Conservation (phyloP, 106 monocot species). For the Triglochin maritima region DNA sequence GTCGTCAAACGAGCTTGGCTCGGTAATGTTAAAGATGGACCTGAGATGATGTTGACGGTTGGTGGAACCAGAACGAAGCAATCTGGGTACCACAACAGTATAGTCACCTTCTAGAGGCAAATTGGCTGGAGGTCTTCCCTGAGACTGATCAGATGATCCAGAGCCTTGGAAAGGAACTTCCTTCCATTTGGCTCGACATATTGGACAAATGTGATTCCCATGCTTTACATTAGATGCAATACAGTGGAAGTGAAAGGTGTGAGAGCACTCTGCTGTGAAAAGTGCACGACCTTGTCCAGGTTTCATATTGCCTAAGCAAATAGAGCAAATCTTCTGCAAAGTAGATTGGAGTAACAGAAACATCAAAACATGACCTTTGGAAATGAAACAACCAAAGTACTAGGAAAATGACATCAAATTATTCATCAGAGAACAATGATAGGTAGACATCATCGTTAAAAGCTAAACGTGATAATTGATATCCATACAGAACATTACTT, state of each 20-base stretch:
- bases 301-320: conserved; percentile 67
- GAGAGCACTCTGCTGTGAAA: conserved; percentile 90
- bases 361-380: too few relatives aligned
- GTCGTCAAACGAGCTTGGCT: conserved; percentile 49
- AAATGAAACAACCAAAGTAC: too few relatives aligned
- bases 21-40: conserved; percentile 21
- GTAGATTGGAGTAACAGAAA: background rate
- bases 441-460: too few relatives aligned
- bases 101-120: conserved; percentile 40
- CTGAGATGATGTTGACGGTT: conserved; percentile 18
- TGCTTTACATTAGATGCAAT: conserved; percentile 70
- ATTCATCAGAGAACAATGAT: too few relatives aligned
- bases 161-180: conserved; percentile 66
- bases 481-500: too few relatives aligned
- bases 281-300: conserved; percentile 71
- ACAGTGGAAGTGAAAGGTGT: conserved; percentile 85
- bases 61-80: conserved; percentile 28
- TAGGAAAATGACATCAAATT: too few relatives aligned
- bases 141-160: conserved; percentile 24
- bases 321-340: conserved; percentile 70
- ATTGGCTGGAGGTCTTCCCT: conserved; percentile 36
- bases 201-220: conserved; percentile 65
- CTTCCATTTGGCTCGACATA: conserved; percentile 89
- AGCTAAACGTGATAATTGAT: too few relatives aligned
- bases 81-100: conserved; percentile 34